Conservation (phyloP, 2,329 filamentous ascomycete genomes). For the Colletotrichum orbiculare region DNA sequence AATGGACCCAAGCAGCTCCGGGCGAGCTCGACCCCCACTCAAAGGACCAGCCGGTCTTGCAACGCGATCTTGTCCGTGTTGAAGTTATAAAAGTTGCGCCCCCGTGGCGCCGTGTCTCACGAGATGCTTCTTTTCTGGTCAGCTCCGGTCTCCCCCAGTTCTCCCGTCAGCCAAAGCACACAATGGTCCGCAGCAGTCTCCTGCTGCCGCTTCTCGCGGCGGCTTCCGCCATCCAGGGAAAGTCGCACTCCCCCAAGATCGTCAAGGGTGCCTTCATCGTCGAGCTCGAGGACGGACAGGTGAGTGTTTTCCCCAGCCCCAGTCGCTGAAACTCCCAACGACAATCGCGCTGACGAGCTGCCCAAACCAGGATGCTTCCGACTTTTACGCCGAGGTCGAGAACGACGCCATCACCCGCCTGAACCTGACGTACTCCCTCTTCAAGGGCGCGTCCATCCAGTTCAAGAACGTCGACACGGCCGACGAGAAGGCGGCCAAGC, state of each 20-base stretch:
- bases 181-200: constrained; percentile 50
- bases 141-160: constrained; percentile 31
- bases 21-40: neutral
- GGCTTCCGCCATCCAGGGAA: constrained; percentile 44
- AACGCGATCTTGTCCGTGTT: constrained; percentile 3
- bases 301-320: constrained; percentile 43
- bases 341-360: neutral
- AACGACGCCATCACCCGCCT: constrained; percentile 57
- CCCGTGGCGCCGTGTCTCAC: constrained; percentile 1
- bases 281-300: constrained; percentile 62
- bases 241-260: constrained; percentile 41
- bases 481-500: constrained; percentile 52
- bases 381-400: constrained; percentile 51
- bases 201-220: constrained; percentile 50
- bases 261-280: constrained; percentile 63
- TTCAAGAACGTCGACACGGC: constrained; percentile 59
- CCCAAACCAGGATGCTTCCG: constrained; percentile 51
- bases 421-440: constrained; percentile 61
- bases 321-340: neutral
- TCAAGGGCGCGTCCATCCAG: constrained; percentile 65
- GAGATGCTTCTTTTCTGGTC: neutral
- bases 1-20: neutral
- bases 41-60: neutral
- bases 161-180: constrained; percentile 38
- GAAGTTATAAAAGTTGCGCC: constrained; percentile 27